These are phyloP conservation scores for Magnaporthales sp. DNA, from an alignment of 2,329 filamentous ascomycete genomes.

Conservation along the genomic window DNA sequence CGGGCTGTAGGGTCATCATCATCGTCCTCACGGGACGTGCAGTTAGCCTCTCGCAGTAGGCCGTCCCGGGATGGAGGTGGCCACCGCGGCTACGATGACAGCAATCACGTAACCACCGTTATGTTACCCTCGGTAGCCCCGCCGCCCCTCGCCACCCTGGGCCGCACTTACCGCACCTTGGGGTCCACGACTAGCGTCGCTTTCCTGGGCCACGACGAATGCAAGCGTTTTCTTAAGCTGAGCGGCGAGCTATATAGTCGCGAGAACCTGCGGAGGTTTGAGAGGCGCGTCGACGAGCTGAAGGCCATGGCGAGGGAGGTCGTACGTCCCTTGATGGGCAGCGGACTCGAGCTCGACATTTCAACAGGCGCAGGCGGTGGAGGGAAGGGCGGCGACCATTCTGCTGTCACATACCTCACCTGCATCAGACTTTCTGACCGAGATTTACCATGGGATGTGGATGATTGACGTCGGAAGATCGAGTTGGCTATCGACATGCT, in stretches of 20 bases:
- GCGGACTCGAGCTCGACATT: slow-evolving; percentile 70
- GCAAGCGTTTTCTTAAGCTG: slow-evolving; percentile 82
- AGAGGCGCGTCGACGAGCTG: slow-evolving; percentile 79
- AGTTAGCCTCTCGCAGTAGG: slow-evolving; percentile 9
- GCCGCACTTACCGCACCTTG: slow-evolving; percentile 69
- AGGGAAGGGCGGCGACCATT: slow-evolving; percentile 21
- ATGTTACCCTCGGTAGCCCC: slow-evolving; percentile 23
- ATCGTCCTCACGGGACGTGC: slow-evolving; percentile 2
- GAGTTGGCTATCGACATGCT: neutral
- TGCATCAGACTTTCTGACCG: slow-evolving; percentile 39
- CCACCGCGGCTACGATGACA: slow-evolving; percentile 14
- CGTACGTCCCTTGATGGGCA: slow-evolving; percentile 79
- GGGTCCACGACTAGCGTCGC: slow-evolving; percentile 51
- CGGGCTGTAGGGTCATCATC: slow-evolving; percentile 5
- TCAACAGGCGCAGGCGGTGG: slow-evolving; percentile 28
- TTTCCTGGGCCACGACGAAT: slow-evolving; percentile 78
- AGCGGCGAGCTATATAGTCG: slow-evolving; percentile 74
- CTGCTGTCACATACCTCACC: slow-evolving; percentile 38
- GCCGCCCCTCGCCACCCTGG: slow-evolving; percentile 49
- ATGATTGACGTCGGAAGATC: slow-evolving; percentile 16
- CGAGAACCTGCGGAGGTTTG: slow-evolving; percentile 79
- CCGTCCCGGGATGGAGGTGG: slow-evolving; percentile 5
- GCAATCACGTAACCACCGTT: slow-evolving; percentile 14
- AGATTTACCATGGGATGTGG: slow-evolving; percentile 41
- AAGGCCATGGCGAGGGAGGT: slow-evolving; percentile 75